Conservation (phyloP, 176 grass and related monocot species). For the Juncus effusus region DNA sequence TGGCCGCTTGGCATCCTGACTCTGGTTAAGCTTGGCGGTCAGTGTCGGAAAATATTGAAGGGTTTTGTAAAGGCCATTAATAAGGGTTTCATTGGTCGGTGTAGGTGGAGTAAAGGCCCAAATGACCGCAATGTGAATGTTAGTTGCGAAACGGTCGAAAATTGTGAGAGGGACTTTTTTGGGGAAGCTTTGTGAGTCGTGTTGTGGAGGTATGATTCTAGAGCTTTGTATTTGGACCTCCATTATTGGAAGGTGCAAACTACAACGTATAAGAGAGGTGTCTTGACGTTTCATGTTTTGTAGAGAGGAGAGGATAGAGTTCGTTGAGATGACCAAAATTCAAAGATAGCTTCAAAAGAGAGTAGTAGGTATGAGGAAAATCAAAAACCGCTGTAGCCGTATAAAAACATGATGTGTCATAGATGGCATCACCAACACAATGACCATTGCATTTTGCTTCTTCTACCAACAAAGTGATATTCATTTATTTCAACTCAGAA, state of each 20-base stretch:
- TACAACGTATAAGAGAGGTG: too few species aligned
- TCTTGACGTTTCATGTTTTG: too few species aligned
- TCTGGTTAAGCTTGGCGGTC: constrained; percentile 27
- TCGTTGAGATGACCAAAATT: too few species aligned
- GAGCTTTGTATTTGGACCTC: constrained; percentile 56
- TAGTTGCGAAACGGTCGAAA: constrained; percentile 47
- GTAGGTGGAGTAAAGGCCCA: constrained; percentile 52
- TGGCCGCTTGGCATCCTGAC: constrained; percentile 7
- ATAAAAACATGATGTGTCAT: too few species aligned
- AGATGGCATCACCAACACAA: too few species aligned
- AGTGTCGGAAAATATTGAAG: constrained; percentile 36
- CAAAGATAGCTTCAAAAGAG: too few species aligned
- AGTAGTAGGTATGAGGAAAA: too few species aligned
- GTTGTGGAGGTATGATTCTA: constrained; percentile 37
- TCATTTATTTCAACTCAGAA: too few species aligned
- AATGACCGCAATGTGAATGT: constrained; percentile 56
- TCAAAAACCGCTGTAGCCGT: too few species aligned
- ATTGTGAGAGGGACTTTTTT: constrained; percentile 36
- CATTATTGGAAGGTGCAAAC: constrained; percentile 20
- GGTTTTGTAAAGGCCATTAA: constrained; percentile 35
- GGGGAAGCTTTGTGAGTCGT: constrained; percentile 18
- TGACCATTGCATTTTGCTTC: too few species aligned
- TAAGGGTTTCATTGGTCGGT: constrained; percentile 35
- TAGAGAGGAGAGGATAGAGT: too few species aligned
- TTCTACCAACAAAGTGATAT: too few species aligned